Evolutionary conservation across 2,329 filamentous ascomycete species (phyloP), one percentile per base, ranked within the genome.

Genomic region (Stylonectria norvegica): DNA sequence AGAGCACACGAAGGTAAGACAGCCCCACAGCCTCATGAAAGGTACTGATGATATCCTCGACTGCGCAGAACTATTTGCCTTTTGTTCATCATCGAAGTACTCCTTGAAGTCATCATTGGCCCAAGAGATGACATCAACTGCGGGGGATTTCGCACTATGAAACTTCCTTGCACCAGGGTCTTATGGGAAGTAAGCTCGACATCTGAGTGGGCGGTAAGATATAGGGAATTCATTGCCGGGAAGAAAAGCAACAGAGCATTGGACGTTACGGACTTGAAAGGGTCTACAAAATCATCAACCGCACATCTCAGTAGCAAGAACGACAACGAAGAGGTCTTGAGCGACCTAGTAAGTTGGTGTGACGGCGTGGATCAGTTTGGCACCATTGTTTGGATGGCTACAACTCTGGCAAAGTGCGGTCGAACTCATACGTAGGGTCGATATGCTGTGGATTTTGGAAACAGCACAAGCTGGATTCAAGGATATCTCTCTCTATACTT

Each of bases 81-180:
- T 7, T 30, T 52, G 5, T 42, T 38, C 14, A 25, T 42, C 9
- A 28, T 53, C 5, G 50, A 52, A 23, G 32, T 40, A 11, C 42
- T 53, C 12, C 36, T 53, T 27, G 47, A 50, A 8, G 39, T 50
- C 22, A 35, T 43, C 15, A 18, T 40, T 20, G 20, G 29, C 38
- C 20, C 23, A 4, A 9, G 18, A 19, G 23, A 49, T 5, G 31
- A 27, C 23, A 20, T 22, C 8, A 25, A 25, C 5, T 39, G 45
- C 20, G 31, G 31, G 19, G 36, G 38, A 17, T 43, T 42, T 16
- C 10, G 17, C 28, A n/a, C 12, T 12, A 15, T 42, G 3, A 45
- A 38, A 5, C 45, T 50, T 12, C 48, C 45, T 7, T 48, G 45
- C 23, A 47, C 54, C 16, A 57, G 48, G 20, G 48, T 46, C 12